phyloP scores from a whole-genome alignment of 2,329 filamentous ascomycete genomes.

The Phialophora macrospora region DNA sequence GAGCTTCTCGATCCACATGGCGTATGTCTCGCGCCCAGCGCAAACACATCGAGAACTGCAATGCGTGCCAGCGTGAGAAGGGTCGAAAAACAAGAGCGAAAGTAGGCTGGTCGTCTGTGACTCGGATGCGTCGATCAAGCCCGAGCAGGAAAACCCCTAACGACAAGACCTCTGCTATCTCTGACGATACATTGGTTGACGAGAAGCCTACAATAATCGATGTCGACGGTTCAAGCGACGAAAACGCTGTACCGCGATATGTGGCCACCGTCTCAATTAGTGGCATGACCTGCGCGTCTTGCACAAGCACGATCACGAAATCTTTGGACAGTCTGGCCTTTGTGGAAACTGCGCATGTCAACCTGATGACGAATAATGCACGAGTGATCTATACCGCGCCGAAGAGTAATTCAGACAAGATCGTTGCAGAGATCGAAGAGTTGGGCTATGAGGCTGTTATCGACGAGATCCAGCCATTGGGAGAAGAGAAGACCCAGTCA shows the following conservation, averaged over 20 bases:
- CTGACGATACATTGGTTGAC: constrained; percentile 20
- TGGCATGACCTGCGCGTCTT: constrained; percentile 76
- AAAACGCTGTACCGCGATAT: constrained; percentile 19
- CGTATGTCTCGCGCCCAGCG: constrained; percentile 38
- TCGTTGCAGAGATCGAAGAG: constrained; percentile 57
- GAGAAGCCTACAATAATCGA: constrained; percentile 23
- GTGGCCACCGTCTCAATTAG: constrained; percentile 56
- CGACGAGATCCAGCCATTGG: constrained; percentile 42
- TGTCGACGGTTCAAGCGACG: constrained; percentile 22
- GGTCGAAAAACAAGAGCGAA: constrained; percentile 37
- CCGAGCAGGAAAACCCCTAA: constrained; percentile 1
- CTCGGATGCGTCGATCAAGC: constrained; percentile 15
- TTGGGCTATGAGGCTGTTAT: constrained; percentile 55
- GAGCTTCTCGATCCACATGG: constrained; percentile 21
- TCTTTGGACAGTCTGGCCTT: constrained; percentile 64
- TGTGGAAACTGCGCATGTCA: constrained; percentile 64
- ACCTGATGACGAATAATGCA: constrained; percentile 70
- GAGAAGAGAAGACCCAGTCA: neutral
- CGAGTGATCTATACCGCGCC: constrained; percentile 61
- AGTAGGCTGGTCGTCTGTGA: constrained; percentile 31
- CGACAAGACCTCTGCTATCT: constrained; percentile 23
- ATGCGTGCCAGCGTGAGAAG: constrained; percentile 54
- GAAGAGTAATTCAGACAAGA: constrained; percentile 52
- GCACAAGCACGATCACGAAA: constrained; percentile 66
- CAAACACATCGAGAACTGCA: constrained; percentile 57